A percentile compares a stretch with the other conserved stretches of the same genome.
phyloP scores from a whole-genome alignment of 1,139 yeast species.

The Meyerozyma carpophila region DNA sequence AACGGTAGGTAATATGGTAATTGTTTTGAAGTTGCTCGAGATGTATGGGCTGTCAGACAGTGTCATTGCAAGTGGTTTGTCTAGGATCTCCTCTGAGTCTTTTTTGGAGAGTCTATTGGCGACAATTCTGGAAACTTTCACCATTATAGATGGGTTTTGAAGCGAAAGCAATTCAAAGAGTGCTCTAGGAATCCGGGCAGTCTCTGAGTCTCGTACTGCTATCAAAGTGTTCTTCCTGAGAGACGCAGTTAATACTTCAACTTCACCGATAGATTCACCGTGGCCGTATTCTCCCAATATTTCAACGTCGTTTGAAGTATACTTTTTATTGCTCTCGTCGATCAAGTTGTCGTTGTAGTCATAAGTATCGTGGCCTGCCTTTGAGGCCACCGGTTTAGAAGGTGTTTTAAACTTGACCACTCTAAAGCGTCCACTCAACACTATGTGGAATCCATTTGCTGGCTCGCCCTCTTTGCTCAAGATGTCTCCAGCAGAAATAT shows the following conservation, averaged over 20 bases:
- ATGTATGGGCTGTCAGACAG: slow-evolving; percentile 25
- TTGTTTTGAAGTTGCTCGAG: slow-evolving; percentile 64
- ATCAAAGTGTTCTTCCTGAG: slow-evolving; percentile 68
- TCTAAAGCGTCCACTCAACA: slow-evolving; percentile 83
- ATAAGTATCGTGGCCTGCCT: slow-evolving; percentile 8
- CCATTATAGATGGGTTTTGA: slow-evolving; percentile 85
- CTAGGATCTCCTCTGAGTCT: not conserved
- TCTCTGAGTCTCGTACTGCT: slow-evolving; percentile 90
- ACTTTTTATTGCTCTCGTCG: slow-evolving; percentile 11
- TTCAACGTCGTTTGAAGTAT: slow-evolving; percentile 20
- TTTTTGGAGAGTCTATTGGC: slow-evolving; percentile 48
- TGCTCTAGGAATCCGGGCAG: slow-evolving; percentile 88
- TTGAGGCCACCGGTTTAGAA: slow-evolving; percentile 5
- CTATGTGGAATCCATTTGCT: slow-evolving; percentile 90
- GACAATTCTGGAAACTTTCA: slow-evolving; percentile 82
- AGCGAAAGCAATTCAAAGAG: slow-evolving; percentile 79
- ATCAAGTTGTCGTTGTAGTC: slow-evolving; percentile 12
- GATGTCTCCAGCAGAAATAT: slow-evolving; percentile 76
- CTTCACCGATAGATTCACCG: slow-evolving; percentile 92
- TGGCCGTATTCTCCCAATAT: slow-evolving; percentile 82
- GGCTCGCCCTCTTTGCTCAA: slow-evolving; percentile 78
- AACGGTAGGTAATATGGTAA: slow-evolving; percentile 77
- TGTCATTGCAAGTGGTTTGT: slow-evolving; percentile 11
- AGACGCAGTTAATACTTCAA: slow-evolving; percentile 86
- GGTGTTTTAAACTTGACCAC: slow-evolving; percentile 40